These are phyloP conservation scores for Letharia columbiana DNA, from an alignment of 495 filamentous ascomycete genomes.

Conservation along the genomic window DNA sequence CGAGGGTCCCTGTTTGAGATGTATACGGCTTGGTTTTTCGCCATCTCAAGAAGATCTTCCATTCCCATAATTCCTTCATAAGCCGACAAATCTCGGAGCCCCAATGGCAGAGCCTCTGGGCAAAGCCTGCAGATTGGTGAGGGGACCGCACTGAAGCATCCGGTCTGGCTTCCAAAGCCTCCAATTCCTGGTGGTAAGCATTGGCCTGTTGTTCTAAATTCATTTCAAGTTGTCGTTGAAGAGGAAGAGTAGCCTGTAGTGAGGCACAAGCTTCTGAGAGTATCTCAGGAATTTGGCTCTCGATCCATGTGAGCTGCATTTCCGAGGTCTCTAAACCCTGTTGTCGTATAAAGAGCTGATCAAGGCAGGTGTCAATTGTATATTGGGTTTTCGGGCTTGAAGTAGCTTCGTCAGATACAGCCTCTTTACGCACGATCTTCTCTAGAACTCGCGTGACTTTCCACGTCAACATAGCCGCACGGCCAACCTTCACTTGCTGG, in stretches of 20 bases:
- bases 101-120: neutral
- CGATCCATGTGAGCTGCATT: neutral
- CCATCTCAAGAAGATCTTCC: conserved; percentile 9
- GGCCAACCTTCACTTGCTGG: neutral
- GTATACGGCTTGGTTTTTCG: neutral
- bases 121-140: neutral
- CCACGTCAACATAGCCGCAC: neutral
- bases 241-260: neutral
- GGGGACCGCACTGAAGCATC: neutral
- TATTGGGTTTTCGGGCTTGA: neutral
- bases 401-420: neutral
- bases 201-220: neutral
- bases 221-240: neutral
- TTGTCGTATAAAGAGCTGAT: neutral
- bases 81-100: neutral
- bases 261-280: neutral
- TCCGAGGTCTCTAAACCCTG: neutral
- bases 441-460: neutral
- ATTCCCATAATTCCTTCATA: conserved; percentile 1
- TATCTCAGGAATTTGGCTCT: neutral
- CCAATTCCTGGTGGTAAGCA: conserved; percentile 3
- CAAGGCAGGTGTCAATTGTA: neutral
- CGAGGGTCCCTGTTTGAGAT: neutral
- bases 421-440: no score
- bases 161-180: conserved; percentile 1